Conservation (phyloP, 2,329 filamentous ascomycete genomes). For the Trichoderma sp. region DNA sequence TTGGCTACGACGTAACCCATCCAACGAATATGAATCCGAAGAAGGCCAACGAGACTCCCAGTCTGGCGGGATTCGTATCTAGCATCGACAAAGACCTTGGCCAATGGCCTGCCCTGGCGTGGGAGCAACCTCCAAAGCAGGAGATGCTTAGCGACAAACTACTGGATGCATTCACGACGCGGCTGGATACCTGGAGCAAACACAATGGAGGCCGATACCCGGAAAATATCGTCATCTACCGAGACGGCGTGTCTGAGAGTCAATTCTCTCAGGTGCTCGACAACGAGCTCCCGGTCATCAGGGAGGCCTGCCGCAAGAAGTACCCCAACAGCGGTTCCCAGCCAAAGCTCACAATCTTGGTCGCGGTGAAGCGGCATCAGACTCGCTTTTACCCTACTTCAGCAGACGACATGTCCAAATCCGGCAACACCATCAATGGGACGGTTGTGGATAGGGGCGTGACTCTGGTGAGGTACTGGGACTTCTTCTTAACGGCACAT, state of each 20-base stretch:
- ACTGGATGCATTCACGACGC: slow-evolving; percentile 58
- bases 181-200: slow-evolving; percentile 62
- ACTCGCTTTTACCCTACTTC: slow-evolving; percentile 78
- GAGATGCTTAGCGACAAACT: slow-evolving; percentile 68
- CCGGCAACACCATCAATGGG: slow-evolving; percentile 68
- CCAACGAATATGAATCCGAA: slow-evolving; percentile 58
- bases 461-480: slow-evolving; percentile 71
- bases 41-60: slow-evolving; percentile 51
- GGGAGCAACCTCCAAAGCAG: slow-evolving; percentile 59
- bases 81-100: slow-evolving; percentile 66
- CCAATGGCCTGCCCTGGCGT: slow-evolving; percentile 76
- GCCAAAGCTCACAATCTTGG: slow-evolving; percentile 67
- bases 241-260: slow-evolving; percentile 85
- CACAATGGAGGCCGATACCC: slow-evolving; percentile 57
- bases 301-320: slow-evolving; percentile 57
- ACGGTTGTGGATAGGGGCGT: slow-evolving; percentile 84
- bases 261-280: slow-evolving; percentile 70
- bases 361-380: slow-evolving; percentile 86
- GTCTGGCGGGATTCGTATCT: slow-evolving; percentile 76
- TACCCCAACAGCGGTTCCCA: slow-evolving; percentile 53
- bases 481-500: slow-evolving; percentile 84
- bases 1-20: slow-evolving; percentile 87
- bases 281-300: slow-evolving; percentile 64
- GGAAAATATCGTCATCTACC: slow-evolving; percentile 76
- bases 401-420: slow-evolving; percentile 43